Evolutionary conservation across 129 eudicot genomes (phyloP).

Genomic region (Escallonia rubra): DNA sequence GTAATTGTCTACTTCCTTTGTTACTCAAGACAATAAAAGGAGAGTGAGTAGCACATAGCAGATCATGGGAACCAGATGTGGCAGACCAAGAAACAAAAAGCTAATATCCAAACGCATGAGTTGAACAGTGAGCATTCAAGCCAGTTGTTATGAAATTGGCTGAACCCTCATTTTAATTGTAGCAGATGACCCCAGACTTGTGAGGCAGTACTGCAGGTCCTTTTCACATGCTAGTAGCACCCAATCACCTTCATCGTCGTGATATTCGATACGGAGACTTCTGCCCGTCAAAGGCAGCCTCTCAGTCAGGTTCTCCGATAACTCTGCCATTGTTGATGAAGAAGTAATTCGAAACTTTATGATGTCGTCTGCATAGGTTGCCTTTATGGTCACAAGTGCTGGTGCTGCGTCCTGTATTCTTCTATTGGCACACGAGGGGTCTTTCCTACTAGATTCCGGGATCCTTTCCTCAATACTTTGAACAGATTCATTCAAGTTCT

Average conservation of each 20-base stretch:
- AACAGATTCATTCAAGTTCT: too few relatives aligned
- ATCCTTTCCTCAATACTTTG: background rate
- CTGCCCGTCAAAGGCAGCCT: conserved; percentile 15
- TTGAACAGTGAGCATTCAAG: too few relatives aligned
- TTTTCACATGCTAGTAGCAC: conserved; percentile 23
- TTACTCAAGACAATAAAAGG: too few relatives aligned
- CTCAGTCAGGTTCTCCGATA: conserved; percentile 14
- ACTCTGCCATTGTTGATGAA: conserved; percentile 12
- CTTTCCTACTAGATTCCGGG: background rate
- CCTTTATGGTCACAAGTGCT: background rate
- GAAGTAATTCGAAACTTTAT: background rate
- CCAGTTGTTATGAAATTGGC: too few relatives aligned
- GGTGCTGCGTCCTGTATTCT: background rate
- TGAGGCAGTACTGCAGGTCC: conserved; percentile 12
- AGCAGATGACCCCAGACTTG: background rate
- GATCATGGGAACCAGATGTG: too few relatives aligned
- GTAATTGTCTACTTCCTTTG: too few relatives aligned
- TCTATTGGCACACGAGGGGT: background rate
- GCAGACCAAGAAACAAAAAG: too few relatives aligned
- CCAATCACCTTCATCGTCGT: conserved; percentile 30
- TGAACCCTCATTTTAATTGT: too few relatives aligned
- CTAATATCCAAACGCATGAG: too few relatives aligned
- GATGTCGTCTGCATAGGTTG: background rate
- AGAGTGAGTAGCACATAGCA: too few relatives aligned
- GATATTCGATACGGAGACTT: conserved; percentile 19